A percentile compares a stretch with the other conserved stretches of the same genome.
Evolutionary conservation across 2,329 filamentous ascomycete genomes (phyloP).

Genomic region (Sclerotinia glacialis): DNA sequence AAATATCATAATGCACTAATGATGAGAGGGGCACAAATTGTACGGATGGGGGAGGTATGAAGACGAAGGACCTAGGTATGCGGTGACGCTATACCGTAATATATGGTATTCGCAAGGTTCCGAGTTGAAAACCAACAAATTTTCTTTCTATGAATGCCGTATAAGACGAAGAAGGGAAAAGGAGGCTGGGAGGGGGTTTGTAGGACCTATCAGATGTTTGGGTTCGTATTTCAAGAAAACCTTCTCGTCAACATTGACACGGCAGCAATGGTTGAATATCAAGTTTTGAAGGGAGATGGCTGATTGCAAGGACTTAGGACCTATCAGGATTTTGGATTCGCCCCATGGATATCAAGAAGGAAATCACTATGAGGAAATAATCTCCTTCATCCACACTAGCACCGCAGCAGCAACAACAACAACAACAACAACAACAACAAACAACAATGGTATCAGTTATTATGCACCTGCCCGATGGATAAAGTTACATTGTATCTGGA

Average conservation of each 20-base stretch:
- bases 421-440: not conserved
- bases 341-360: not conserved
- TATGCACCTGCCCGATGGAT: constrained; percentile 13
- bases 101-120: not conserved
- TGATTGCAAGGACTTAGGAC: not conserved
- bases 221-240: not conserved
- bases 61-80: constrained; percentile 3
- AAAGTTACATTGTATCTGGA: not conserved
- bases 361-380: not conserved
- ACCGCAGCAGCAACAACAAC: constrained; percentile 4
- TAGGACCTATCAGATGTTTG: constrained; percentile 1
- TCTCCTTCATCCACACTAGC: not conserved
- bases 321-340: not conserved
- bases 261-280: not conserved
- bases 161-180: constrained; percentile 12
- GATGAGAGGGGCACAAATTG: not conserved
- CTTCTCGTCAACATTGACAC: not conserved
- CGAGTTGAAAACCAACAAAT: not conserved
- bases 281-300: not conserved
- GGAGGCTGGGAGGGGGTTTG: not conserved
- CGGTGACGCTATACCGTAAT: not conserved
- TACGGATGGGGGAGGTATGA: not conserved
- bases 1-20: not conserved
- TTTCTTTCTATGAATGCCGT: constrained; percentile 9
- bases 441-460: constrained; percentile 1